Evolutionary conservation across 257 asterid genomes (phyloP).

Genomic region (Petrea volubilis): DNA sequence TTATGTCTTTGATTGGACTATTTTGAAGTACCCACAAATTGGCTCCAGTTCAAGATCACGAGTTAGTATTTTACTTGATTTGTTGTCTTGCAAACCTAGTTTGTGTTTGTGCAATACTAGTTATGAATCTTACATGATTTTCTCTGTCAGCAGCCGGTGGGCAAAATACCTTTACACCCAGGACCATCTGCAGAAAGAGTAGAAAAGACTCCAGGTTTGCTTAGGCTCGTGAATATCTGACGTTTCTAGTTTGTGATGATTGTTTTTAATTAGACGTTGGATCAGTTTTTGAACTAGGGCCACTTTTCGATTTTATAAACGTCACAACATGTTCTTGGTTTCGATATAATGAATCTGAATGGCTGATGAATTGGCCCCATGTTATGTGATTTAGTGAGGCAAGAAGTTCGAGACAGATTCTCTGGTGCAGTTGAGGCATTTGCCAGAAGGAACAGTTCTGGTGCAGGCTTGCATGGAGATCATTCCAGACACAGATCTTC

Average conservation of each 20-base stretch:
- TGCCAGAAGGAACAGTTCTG: constrained; percentile 50
- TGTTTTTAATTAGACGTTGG: background rate
- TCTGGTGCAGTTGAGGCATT: constrained; percentile 66
- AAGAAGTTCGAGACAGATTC: constrained; percentile 59
- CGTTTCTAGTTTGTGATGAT: background rate
- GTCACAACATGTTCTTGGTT: too few species aligned
- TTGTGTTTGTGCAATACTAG: background rate
- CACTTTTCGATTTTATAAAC: too few species aligned
- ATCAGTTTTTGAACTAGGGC: too few species aligned
- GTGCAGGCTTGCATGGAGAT: constrained; percentile 63
- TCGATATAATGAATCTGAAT: background rate
- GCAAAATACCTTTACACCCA: constrained; percentile 54
- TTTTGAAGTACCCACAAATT: constrained; percentile 76
- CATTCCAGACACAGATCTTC: constrained; percentile 56
- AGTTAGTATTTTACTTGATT: constrained; percentile 33
- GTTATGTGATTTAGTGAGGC: constrained; percentile 51
- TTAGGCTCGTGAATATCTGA: constrained; percentile 5
- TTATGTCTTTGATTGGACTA: constrained; percentile 88
- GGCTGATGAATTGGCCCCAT: constrained; percentile 9
- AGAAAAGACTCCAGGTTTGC: constrained; percentile 70
- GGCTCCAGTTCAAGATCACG: constrained; percentile 75
- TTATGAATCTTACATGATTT: constrained; percentile 15
- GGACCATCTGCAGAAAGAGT: constrained; percentile 65
- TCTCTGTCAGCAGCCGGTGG: constrained; percentile 55
- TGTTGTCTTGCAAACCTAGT: background rate